Base-by-base conservation (phyloP, 441 rosid species). In the Aleurites moluccanus region DNA sequence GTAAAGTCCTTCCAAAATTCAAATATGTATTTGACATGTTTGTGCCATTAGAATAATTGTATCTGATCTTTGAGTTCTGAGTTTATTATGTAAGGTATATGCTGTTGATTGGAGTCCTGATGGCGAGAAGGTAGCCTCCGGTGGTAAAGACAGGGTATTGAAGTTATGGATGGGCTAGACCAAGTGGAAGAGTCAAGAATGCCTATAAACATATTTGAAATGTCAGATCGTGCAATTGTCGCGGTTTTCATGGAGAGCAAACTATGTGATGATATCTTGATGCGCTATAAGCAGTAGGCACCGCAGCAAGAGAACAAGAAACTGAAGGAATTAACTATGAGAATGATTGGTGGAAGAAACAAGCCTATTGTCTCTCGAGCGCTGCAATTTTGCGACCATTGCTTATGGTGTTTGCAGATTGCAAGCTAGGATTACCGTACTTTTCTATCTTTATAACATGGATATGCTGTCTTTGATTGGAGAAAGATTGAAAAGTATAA, bases 31-130 rank as follows among this genome's bases (percentile, higher is more conserved):
- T 66, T 21, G 47, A 45, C 3, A 10, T 10, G n/a, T n/a, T 6
- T 49, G 57, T 56, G n/a, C n/a, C n/a, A 10, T 16, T n/a, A 23
- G 42, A 14, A 5, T 10, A 56, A 30, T 14, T 28, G 27, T 69
- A 73, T 18, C 65, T 49, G 55, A 76, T 67, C 33, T 35, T 65
- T 74, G 38, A 62, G n/a, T 67, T 61, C 14, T 64, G 64, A n/a
- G 62, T 30, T 60, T 59, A 9, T 44, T 62, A 28, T 28, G 10
- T 25, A 66, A 95, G 95, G 98, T 93, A 70, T 96, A 78, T 71
- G 92, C 97, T 3, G 98, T 96, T 78, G 98, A 96, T 77, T 96
- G 98, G 99, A 96, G 99, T 84, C 99, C 99, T 10, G 97, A 93
- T 74, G 99, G 97, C 14, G 97, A 96, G 90, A 93, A 96, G 87